A percentile compares a stretch with the other conserved stretches of the same genome.
These are phyloP conservation scores for Trametes cubensis DNA, from an alignment of 768 basidiomycete species.

Conservation along the genomic window DNA sequence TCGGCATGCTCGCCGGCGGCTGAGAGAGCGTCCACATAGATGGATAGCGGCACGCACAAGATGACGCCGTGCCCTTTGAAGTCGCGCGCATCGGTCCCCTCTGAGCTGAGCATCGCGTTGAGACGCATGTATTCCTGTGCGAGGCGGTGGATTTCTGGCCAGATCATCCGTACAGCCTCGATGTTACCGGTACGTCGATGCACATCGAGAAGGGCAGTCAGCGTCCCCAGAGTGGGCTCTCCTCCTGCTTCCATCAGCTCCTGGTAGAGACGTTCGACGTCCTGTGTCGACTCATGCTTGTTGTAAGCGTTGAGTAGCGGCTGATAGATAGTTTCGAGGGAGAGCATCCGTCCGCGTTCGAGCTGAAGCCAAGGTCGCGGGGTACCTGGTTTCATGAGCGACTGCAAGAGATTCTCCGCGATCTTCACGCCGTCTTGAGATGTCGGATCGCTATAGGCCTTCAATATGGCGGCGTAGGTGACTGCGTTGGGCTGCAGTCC, in stretches of 20 bases:
- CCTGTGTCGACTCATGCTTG: conserved; percentile 44
- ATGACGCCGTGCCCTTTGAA: conserved; percentile 48
- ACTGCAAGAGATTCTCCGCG: conserved; percentile 67
- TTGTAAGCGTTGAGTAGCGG: conserved; percentile 63
- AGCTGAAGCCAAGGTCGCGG: conserved; percentile 43
- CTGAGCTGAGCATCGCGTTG: conserved; percentile 37
- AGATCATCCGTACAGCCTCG: conserved; percentile 59
- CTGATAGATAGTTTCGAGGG: conserved; percentile 58
- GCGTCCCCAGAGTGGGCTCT: conserved; percentile 56
- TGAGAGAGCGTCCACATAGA: conserved; percentile 78
- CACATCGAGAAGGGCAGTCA: conserved; percentile 69
- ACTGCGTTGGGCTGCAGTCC: conserved; percentile 69
- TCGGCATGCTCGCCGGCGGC: conserved; percentile 59
- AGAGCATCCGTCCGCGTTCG: conserved; percentile 42
- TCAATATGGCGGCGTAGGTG: conserved; percentile 70
- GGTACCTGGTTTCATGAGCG: conserved; percentile 40
- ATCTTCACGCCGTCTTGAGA: conserved; percentile 53
- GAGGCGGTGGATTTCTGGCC: conserved; percentile 68
- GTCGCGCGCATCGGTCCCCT: conserved; percentile 6
- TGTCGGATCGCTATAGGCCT: conserved; percentile 55
- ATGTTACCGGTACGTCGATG: conserved; percentile 64
- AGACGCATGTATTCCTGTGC: conserved; percentile 47
- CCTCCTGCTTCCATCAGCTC: conserved; percentile 57
- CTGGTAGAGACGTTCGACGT: conserved; percentile 60
- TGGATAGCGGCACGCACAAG: conserved; percentile 79